Evolutionary conservation across 2,329 filamentous ascomycete genomes (phyloP).

Genomic region (Aspergillus neotritici): DNA sequence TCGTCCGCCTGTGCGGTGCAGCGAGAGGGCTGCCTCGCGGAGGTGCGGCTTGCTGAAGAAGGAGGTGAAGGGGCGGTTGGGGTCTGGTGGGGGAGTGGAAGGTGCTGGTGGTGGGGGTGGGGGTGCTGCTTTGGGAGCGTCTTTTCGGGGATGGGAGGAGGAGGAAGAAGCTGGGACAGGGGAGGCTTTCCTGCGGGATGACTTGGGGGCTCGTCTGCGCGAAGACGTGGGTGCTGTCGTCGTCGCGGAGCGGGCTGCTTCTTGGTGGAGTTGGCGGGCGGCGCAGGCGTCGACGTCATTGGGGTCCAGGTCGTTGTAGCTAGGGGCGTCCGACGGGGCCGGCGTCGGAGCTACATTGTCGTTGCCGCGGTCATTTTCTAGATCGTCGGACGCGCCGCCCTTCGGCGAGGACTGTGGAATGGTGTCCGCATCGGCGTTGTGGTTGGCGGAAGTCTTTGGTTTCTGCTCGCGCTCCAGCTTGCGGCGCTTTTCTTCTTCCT

Average conservation of each 20-base stretch:
- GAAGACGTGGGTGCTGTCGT: no score
- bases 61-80: constrained; percentile 64
- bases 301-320: constrained; percentile 55
- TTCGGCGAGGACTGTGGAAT: constrained; percentile 4
- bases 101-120: constrained; percentile 13
- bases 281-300: constrained; percentile 66
- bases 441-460: constrained; percentile 21
- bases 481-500: constrained; percentile 77
- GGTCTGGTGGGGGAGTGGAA: constrained; percentile 28
- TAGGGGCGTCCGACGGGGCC: constrained; percentile 20
- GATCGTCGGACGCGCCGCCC: constrained; percentile 24
- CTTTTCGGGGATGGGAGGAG: background rate
- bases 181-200: background rate
- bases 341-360: background rate
- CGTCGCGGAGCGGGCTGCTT: constrained; percentile 54
- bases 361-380: constrained; percentile 21
- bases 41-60: constrained; percentile 79
- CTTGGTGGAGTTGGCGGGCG: constrained; percentile 69
- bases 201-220: constrained; percentile 6
- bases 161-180: background rate
- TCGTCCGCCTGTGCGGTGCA: constrained; percentile 54
- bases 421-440: background rate
- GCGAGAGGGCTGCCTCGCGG: constrained; percentile 71
- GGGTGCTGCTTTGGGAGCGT: constrained; percentile 5
- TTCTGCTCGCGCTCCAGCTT: constrained; percentile 67